Percentiles rank a stretch among this genome's conserved stretches.
Evolutionary conservation across 371 early-diverging fungal genomes (phyloP).

Genomic region (Mucor velutinosus): DNA sequence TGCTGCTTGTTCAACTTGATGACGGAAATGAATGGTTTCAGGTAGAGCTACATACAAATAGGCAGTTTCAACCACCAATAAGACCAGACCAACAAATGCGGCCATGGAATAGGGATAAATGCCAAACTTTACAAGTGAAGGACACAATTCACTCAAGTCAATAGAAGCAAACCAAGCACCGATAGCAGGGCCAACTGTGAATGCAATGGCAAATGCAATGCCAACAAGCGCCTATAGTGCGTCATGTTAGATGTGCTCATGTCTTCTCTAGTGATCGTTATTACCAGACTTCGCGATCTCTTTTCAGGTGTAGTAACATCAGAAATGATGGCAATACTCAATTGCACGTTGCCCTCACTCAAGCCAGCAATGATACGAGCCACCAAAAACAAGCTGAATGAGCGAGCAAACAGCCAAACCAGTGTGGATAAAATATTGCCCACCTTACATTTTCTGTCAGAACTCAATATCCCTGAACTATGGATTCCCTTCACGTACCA

Average conservation of each 20-base stretch:
- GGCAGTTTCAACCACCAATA: slow-evolving; percentile 78
- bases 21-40: slow-evolving; percentile 66
- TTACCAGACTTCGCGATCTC: slow-evolving; percentile 77
- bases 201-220: slow-evolving; percentile 94
- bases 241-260: background rate
- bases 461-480: background rate
- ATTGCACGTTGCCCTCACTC: slow-evolving; percentile 96
- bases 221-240: slow-evolving; percentile 85
- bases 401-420: slow-evolving; percentile 86
- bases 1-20: slow-evolving; percentile 4
- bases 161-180: slow-evolving; percentile 89
- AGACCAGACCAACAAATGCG: slow-evolving; percentile 81
- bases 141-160: slow-evolving; percentile 62
- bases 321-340: slow-evolving; percentile 93
- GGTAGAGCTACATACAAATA: slow-evolving; percentile 77
- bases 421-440: slow-evolving; percentile 87
- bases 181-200: slow-evolving; percentile 93
- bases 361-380: slow-evolving; percentile 93
- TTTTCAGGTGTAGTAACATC: slow-evolving; percentile 84
- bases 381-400: slow-evolving; percentile 82
- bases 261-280: background rate
- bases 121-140: slow-evolving; percentile 56
- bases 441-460: slow-evolving; percentile 43
- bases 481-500: slow-evolving; percentile 55
- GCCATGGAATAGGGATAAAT: slow-evolving; percentile 81